These are phyloP conservation scores for Saccharomycopsis sp. DNA, from an alignment of 805 yeast genomes.

Conservation along the genomic window DNA sequence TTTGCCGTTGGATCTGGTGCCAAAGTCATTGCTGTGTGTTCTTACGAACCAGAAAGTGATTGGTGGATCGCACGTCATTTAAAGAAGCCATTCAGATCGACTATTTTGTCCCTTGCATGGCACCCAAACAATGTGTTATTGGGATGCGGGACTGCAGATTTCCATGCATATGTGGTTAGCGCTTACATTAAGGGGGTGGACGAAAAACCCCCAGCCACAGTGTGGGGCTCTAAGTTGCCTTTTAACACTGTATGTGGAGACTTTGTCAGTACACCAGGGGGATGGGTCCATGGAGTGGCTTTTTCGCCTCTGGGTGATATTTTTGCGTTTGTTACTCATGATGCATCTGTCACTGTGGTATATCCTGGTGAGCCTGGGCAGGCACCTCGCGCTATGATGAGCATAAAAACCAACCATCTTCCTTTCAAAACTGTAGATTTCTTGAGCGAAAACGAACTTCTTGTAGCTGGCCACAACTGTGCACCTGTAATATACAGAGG, in stretches of 20 bases:
- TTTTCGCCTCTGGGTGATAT: conserved; percentile 77
- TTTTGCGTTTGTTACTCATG: conserved; percentile 80
- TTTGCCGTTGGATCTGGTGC: conserved; percentile 98
- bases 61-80: conserved; percentile 99
- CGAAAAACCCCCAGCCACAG: conserved; percentile 67
- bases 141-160: conserved; percentile 90
- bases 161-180: conserved; percentile 83
- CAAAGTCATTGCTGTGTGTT: conserved; percentile 89
- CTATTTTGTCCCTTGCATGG: conserved; percentile 81
- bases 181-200: conserved; percentile 88
- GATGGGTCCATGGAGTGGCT: conserved; percentile 88
- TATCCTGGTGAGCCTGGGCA: conserved; percentile 64
- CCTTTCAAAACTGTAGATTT: conserved; percentile 78
- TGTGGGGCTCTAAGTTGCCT: conserved; percentile 95
- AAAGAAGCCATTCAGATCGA: conserved; percentile 88
- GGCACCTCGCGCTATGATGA: conserved; percentile 55
- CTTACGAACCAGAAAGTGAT: conserved; percentile 91
- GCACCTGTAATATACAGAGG: conserved; percentile 85
- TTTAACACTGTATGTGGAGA: conserved; percentile 89
- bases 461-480: conserved; percentile 90
- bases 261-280: conserved; percentile 58
- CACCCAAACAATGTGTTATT: conserved; percentile 86
- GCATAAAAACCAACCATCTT: conserved; percentile 58
- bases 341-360: conserved; percentile 72
- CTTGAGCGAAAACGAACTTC: conserved; percentile 55